These are phyloP conservation scores for Olyra latifolia DNA, from an alignment of 176 grass and related monocot genomes.

Conservation along the genomic window DNA sequence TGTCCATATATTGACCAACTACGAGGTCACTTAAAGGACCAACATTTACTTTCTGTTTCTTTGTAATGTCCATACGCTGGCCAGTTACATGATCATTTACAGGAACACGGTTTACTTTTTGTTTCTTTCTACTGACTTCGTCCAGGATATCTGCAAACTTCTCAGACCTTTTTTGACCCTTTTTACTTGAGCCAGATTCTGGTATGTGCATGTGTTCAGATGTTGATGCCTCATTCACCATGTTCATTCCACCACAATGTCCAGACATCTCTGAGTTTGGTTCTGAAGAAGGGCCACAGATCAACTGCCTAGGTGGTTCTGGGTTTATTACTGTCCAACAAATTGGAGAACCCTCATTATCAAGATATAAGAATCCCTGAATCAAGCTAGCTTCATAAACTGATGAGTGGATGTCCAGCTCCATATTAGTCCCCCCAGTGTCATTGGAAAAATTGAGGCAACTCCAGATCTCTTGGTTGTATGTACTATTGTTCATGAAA, in stretches of 20 bases:
- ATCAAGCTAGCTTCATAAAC: slow-evolving; percentile 65
- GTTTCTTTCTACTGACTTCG: slow-evolving; percentile 15
- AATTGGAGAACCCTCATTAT: slow-evolving; percentile 53
- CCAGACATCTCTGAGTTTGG: slow-evolving; percentile 22
- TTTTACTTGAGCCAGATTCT: slow-evolving; percentile 33
- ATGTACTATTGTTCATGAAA: slow-evolving; percentile 38
- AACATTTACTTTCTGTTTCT: slow-evolving; percentile 34
- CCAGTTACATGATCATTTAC: slow-evolving; percentile 13
- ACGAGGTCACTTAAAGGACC: slow-evolving; percentile 21
- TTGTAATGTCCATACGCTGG: slow-evolving; percentile 7
- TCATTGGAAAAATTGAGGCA: slow-evolving; percentile 37
- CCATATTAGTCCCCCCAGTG: slow-evolving; percentile 28
- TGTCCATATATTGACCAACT: slow-evolving; percentile 10
- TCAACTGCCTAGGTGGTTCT: slow-evolving; percentile 28
- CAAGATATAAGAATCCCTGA: slow-evolving; percentile 69
- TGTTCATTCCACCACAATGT: slow-evolving; percentile 16
- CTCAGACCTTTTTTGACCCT: slow-evolving; percentile 40
- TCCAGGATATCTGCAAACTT: slow-evolving; percentile 40
- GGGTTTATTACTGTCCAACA: slow-evolving; percentile 44
- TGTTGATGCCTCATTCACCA: slow-evolving; percentile 19
- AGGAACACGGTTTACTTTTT: slow-evolving; percentile 23
- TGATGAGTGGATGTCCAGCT: slow-evolving; percentile 30
- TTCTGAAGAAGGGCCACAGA: slow-evolving; percentile 2
- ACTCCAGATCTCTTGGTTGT: slow-evolving; percentile 29
- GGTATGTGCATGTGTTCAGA: slow-evolving; percentile 36